phyloP scores from a whole-genome alignment of 2,329 filamentous ascomycete species.

The Fusarium scirpi region DNA sequence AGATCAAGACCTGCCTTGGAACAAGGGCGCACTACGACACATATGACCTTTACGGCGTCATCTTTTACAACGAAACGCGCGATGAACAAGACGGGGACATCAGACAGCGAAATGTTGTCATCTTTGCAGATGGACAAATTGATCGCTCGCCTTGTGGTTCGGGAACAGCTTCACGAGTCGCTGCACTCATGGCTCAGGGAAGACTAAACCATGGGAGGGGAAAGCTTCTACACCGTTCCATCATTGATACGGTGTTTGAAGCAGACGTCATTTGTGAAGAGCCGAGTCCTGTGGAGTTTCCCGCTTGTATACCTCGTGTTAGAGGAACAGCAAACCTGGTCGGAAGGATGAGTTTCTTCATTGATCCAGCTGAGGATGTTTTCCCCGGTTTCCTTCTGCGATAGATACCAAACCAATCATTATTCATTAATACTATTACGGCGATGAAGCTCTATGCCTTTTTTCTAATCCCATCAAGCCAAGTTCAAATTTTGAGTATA shows the following conservation, averaged over 20 bases:
- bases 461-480: constrained; percentile 2
- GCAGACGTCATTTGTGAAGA: constrained; percentile 30
- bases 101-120: constrained; percentile 38
- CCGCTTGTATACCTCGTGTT: constrained; percentile 35
- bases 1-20: constrained; percentile 32
- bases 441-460: accelerated
- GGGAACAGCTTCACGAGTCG: constrained; percentile 40
- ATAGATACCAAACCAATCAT: not conserved
- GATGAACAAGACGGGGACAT: not conserved
- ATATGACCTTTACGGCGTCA: constrained; percentile 31
- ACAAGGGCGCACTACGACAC: constrained; percentile 2
- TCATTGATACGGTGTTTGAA: constrained; percentile 24
- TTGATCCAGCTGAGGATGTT: constrained; percentile 21
- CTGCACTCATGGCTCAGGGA: constrained; percentile 19
- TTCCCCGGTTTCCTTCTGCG: constrained; percentile 35
- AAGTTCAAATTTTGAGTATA: constrained; percentile 48
- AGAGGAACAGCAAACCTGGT: constrained; percentile 25
- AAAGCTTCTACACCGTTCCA: constrained; percentile 23
- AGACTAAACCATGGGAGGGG: not conserved
- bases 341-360: constrained; percentile 37
- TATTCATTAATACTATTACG: constrained; percentile 9
- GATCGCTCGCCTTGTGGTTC: constrained; percentile 47
- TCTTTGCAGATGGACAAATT: constrained; percentile 47
- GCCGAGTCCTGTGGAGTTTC: constrained; percentile 24
- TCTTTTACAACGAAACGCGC: constrained; percentile 27